Percentiles rank a stretch among this genome's conserved stretches.
Evolutionary conservation across 2,329 filamentous ascomycete species (phyloP).

Genomic region (Aspergillus versicolor): DNA sequence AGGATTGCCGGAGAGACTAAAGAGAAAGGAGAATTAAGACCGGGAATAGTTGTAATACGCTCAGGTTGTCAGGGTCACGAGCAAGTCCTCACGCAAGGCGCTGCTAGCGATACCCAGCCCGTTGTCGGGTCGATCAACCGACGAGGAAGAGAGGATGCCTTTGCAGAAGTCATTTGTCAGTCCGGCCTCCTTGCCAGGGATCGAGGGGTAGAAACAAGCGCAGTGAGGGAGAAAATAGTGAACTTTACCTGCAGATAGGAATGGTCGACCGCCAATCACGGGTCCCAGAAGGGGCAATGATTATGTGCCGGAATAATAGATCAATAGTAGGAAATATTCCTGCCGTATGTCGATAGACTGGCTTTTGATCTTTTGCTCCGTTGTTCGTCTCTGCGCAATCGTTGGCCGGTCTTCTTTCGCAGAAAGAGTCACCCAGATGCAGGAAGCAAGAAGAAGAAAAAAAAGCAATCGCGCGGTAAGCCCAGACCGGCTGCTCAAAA

Average conservation of each 20-base stretch:
- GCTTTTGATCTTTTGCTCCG: neutral
- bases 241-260: slow-evolving; percentile 18
- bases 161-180: slow-evolving; percentile 19
- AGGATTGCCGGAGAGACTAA: neutral
- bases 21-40: neutral
- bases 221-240: slow-evolving; percentile 14
- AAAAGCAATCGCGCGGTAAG: neutral
- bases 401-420: neutral
- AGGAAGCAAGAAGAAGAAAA: neutral
- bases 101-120: slow-evolving; percentile 17
- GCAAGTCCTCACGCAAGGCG: slow-evolving; percentile 26
- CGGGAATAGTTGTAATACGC: slow-evolving; percentile 9
- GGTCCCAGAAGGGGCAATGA: slow-evolving; percentile 16
- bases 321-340: slow-evolving; percentile 12
- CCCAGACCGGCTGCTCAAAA: neutral
- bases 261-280: slow-evolving; percentile 19
- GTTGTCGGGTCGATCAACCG: slow-evolving; percentile 17
- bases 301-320: slow-evolving; percentile 6
- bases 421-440: neutral
- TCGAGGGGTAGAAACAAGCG: slow-evolving; percentile 14
- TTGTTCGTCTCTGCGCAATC: neutral
- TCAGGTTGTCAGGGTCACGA: slow-evolving; percentile 20
- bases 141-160: slow-evolving; percentile 17
- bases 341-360: neutral
- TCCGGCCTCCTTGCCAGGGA: slow-evolving; percentile 19